A percentile compares a stretch with the other conserved stretches of the same genome.
Evolutionary conservation across 768 basidiomycete genomes (phyloP).

Genomic region (Pisolithus marmoratus): DNA sequence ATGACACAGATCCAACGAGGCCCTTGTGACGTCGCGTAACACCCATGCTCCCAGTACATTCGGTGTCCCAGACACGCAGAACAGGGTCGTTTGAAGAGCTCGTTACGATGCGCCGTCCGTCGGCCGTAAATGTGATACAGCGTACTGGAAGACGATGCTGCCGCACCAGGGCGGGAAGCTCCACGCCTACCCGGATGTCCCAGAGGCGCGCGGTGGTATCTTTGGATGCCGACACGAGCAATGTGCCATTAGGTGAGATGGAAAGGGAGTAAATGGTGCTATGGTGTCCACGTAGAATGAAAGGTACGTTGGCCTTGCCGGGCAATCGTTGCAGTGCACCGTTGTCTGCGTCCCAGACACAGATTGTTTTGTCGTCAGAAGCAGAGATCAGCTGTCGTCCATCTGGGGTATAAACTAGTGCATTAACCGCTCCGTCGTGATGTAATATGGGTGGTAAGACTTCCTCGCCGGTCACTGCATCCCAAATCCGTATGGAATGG

Average conservation of each 20-base stretch:
- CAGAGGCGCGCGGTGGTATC: constrained; percentile 28
- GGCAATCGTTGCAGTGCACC: constrained; percentile 10
- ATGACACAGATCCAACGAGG: constrained; percentile 21
- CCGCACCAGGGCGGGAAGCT: constrained; percentile 22
- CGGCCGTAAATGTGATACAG: constrained; percentile 21
- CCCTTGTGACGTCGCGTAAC: constrained; percentile 20
- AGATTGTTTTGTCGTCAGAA: constrained; percentile 25
- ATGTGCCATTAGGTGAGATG: constrained; percentile 24
- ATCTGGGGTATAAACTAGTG: constrained; percentile 26
- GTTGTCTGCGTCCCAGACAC: constrained; percentile 22
- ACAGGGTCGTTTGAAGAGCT: constrained; percentile 16
- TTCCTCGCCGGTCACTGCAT: constrained; percentile 14
- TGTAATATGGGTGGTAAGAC: constrained; percentile 12
- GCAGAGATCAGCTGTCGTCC: constrained; percentile 24
- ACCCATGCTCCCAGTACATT: constrained; percentile 23
- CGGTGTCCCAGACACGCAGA: constrained; percentile 28
- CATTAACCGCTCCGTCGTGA: constrained; percentile 15
- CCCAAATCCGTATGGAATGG: constrained; percentile 24
- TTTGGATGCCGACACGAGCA: constrained; percentile 26
- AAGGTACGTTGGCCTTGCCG: constrained; percentile 2
- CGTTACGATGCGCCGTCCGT: constrained; percentile 25
- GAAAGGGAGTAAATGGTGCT: constrained; percentile 24
- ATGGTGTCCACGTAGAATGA: constrained; percentile 15
- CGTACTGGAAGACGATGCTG: constrained; percentile 22
- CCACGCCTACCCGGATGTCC: constrained; percentile 14